Conservation (phyloP, 306 rosid genomes). For the Prunus padus region DNA sequence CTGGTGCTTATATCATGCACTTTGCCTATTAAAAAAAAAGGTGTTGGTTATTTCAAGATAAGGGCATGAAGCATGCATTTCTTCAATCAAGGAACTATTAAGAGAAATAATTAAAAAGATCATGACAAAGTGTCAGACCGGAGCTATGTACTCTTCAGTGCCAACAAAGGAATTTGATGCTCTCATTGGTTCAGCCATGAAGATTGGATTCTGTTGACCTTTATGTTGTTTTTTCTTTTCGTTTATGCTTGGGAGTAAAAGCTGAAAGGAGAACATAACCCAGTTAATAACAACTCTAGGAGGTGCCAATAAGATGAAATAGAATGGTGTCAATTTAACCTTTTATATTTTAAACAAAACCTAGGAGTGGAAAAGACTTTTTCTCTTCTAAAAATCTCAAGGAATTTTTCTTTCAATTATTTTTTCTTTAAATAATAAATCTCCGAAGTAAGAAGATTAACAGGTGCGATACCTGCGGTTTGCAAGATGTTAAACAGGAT, state of each 20-base stretch:
- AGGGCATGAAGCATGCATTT: too few relatives aligned
- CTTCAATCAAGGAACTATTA: too few relatives aligned
- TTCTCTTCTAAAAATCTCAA: too few relatives aligned
- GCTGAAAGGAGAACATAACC: conserved; percentile 45
- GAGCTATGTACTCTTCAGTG: conserved; percentile 98
- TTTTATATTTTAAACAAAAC: too few relatives aligned
- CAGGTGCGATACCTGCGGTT: conserved; percentile 66
- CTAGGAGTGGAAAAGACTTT: too few relatives aligned
- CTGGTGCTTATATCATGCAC: too few relatives aligned
- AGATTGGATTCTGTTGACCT: conserved; percentile 61
- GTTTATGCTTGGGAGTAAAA: conserved; percentile 51
- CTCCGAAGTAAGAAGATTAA: not conserved
- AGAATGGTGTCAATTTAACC: not conserved
- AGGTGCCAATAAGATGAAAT: not conserved
- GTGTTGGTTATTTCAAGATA: too few relatives aligned
- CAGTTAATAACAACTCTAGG: not conserved
- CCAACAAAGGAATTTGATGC: conserved; percentile 99
- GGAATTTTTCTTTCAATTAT: too few relatives aligned
- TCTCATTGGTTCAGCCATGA: conserved; percentile 97
- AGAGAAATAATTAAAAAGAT: not conserved
- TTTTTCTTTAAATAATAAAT: too few relatives aligned
- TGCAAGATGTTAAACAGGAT: conserved; percentile 86
- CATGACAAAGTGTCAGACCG: conserved; percentile 54
- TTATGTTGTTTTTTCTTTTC: conserved; percentile 63
- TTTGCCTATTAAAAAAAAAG: too few relatives aligned